Base-by-base conservation (phyloP, 345 rosid species). In the Salix dunnii region DNA sequence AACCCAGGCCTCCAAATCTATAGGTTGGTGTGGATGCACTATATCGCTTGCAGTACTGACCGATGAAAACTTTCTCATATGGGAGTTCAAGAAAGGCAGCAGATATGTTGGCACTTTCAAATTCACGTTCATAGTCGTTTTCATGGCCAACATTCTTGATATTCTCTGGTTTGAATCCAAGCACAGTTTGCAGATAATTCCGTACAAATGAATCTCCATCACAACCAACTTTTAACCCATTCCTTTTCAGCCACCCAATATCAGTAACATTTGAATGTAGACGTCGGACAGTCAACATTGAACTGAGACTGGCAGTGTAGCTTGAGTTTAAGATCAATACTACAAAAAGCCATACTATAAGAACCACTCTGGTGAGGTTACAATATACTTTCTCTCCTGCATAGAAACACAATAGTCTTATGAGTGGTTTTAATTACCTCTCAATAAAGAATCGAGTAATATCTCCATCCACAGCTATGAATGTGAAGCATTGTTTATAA, bases 61-160 rank as follows among this genome's bases (percentile, higher is more conserved):
- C 66, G 58, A 82, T 61, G 83, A 87, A 88, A 11, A 86, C 88
- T 82, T 76, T 85, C 80, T 70, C 81, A 35, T 87, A 87, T 8
- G 94, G 90, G 62, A 80, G 81, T 79, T 90, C 94, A 38, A 87
- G 83, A 77, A 88, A 88, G 3, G 86, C 86, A 9, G 91, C 89
- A 13, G 79, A 65, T 25, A 87, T 88, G 61, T 30, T 35, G 23
- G 53, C 38, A 31, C 61, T 77, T 46, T 78, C 14, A 67, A 87
- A 84, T 21, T 78, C 71, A 28, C 46, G 74, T 21, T 53, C 48
- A 40, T 82, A 88, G 2, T 35, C 40, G 61, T 80, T 65, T 18
- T 40, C 12, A 40, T 9, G 70, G 23, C 2, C 23, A 10, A 87
- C 74, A 11, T 43, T 71, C 13, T 43, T 20, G 30, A 87, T 84